Conservation (phyloP, 345 rosid genomes). For the Ailanthus altissimus region DNA sequence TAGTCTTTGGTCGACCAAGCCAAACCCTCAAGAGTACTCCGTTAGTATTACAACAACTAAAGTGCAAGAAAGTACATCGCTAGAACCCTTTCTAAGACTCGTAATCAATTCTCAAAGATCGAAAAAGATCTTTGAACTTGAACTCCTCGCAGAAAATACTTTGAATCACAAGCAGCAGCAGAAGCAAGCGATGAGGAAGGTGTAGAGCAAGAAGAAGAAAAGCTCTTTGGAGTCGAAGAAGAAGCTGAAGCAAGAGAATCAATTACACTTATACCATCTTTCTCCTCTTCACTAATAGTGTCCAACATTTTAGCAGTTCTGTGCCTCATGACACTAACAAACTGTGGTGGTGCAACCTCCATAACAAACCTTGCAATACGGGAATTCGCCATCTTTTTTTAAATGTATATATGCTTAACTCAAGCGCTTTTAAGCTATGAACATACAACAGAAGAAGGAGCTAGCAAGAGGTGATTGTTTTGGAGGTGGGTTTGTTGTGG, state of each 20-base stretch:
- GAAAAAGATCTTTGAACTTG: slow-evolving; percentile 34
- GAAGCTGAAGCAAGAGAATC: slow-evolving; percentile 38
- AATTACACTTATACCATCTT: slow-evolving; percentile 33
- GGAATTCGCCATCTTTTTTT: slow-evolving; percentile 55
- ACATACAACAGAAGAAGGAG: neutral
- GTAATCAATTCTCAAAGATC: slow-evolving; percentile 27
- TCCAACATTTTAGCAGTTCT: slow-evolving; percentile 67
- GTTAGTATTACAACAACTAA: neutral
- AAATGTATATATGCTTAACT: neutral
- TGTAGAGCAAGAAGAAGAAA: slow-evolving; percentile 20
- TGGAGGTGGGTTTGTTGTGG: slow-evolving; percentile 22
- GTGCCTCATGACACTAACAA: slow-evolving; percentile 64
- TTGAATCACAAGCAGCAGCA: slow-evolving; percentile 21
- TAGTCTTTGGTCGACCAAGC: neutral
- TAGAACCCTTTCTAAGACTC: neutral
- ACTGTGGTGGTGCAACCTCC: slow-evolving; percentile 89
- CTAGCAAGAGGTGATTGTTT: neutral
- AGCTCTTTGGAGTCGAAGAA: slow-evolving; percentile 33
- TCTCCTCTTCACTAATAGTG: slow-evolving; percentile 84
- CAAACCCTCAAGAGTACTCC: neutral
- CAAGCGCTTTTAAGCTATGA: neutral
- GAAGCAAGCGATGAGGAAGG: slow-evolving; percentile 7
- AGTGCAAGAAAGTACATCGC: neutral
- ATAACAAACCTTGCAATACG: slow-evolving; percentile 61
- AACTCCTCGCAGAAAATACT: slow-evolving; percentile 37